Evolutionary conservation across 2,329 filamentous ascomycete species (phyloP), one percentile per base, ranked within the genome.

Genomic region (Raffaelea albimanens): DNA sequence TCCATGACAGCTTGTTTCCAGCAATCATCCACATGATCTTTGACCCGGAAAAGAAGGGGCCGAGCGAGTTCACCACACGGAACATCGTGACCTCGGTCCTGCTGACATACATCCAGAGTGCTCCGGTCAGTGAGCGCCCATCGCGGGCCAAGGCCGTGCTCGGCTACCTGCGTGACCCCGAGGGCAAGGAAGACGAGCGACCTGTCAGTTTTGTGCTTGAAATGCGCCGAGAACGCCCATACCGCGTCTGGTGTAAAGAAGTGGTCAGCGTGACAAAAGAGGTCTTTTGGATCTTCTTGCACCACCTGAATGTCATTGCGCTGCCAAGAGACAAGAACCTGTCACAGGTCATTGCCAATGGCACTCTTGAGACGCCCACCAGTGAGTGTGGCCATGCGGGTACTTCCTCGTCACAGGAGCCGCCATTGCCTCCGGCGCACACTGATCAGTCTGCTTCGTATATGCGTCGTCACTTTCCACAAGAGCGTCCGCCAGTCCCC

Each of bases 271-370:
- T 97, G 43, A 95, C 90, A 39, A 96, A 96, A 64, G 91, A 98
- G 63, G 91, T 97, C 23, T 98, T 98, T 63, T 98, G 91, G 91
- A 97, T 97, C 61, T 98, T 97, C 68, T 74, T 97, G 46, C 91
- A 97, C 65, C 86, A 95, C 56, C 73, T 95, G 49, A 97, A 97
- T 58, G 83, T 96, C 41, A 77, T 97, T 34, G 76, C 87, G 20
- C 65, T 86, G 31, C 78, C 82, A 29, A 29, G 13, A 7, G 25
- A 29, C 7, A 29, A 13, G 25, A 29, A 29, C 25, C 25, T 29
- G 25, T 29, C 25, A 29, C 25, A 29, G 13, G 25, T 13, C 25
- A 29, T 29, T 13, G 2, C 8, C 19, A 13, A 40, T 34, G 20
- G 42, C 40, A 14, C 33, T 43, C 9, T 9, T 19, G n/a, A 16